Evolutionary conservation across 352 stramenopile species (phyloP), one percentile per base, ranked within the genome.

Genomic region (Stramenopiles sp.): DNA sequence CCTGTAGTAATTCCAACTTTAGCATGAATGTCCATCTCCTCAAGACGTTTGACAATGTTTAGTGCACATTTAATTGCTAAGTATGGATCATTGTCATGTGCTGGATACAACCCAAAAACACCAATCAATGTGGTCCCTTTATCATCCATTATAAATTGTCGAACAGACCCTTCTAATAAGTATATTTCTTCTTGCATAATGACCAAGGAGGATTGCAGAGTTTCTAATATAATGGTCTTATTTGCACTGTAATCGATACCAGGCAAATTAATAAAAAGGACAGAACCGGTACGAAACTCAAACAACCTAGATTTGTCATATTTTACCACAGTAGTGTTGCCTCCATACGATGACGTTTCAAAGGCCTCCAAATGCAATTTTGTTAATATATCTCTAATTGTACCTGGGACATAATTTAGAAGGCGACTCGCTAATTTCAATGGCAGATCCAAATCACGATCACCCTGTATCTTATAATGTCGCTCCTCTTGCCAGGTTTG

Each of bases 31-130:
- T n/a, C n/a, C n/a, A n/a, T n/a, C n/a, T n/a, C n/a, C n/a, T n/a
- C n/a, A n/a, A n/a, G n/a, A n/a, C n/a, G n/a, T n/a, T n/a, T n/a
- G n/a, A n/a, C n/a, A n/a, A n/a, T n/a, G n/a, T n/a, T n/a, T n/a
- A n/a, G n/a, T n/a, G n/a, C n/a, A n/a, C n/a, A n/a, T n/a, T n/a
- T n/a, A n/a, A n/a, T n/a, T n/a, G n/a, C n/a, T n/a, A n/a, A n/a
- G n/a, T n/a, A n/a, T n/a, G n/a, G n/a, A n/a, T 93, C 90, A 84
- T 94, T 87, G 80, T 92, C 88, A 80, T 90, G 91, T 78, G 90
- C 90, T 7, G 89, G 89, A 0, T 87, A 87, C 0, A 93, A 82
- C 0, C 89, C 88, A 30, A 94, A 86, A 7, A 86, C 87, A 27
- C 92, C 83, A 63, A 92, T 92, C 7, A 88, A 87, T 6, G 93